These are phyloP conservation scores for Annona cherimola DNA, from an alignment of 164 flowering plant genomes.

Conservation along the genomic window DNA sequence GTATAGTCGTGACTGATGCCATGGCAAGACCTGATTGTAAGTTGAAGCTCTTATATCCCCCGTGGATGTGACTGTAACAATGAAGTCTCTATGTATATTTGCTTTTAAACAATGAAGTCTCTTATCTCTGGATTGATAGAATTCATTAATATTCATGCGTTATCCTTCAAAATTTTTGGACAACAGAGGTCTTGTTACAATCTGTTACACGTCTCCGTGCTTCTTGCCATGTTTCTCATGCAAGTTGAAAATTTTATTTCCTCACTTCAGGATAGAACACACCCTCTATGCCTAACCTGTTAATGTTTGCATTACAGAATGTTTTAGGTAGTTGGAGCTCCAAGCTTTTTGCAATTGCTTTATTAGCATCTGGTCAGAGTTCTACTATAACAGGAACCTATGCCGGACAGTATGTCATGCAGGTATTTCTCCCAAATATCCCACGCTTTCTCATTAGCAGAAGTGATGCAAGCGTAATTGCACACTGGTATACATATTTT, in stretches of 20 bases:
- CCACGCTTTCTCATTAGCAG: neutral
- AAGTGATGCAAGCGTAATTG: neutral
- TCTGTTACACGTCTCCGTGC: neutral
- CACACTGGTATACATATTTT: neutral
- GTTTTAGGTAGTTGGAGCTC: constrained; percentile 94
- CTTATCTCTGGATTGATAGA: no score
- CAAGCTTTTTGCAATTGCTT: constrained; percentile 85
- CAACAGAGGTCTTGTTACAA: neutral
- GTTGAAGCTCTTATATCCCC: no score
- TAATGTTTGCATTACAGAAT: constrained; percentile 37
- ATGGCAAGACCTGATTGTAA: no score
- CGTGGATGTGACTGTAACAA: no score
- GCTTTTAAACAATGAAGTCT: no score
- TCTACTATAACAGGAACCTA: constrained; percentile 97
- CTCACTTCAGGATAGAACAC: neutral
- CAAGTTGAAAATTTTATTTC: neutral
- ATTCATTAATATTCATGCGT: neutral
- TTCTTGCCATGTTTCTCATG: neutral
- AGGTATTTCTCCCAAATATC: constrained; percentile 34
- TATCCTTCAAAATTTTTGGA: neutral
- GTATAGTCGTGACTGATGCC: no score
- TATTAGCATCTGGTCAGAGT: constrained; percentile 96
- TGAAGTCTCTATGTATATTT: no score
- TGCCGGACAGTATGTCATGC: constrained; percentile 97
- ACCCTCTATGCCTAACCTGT: neutral